Evolutionary conservation across 768 basidiomycete genomes (phyloP).

Genomic region (Hemileccinum rubropunctum): DNA sequence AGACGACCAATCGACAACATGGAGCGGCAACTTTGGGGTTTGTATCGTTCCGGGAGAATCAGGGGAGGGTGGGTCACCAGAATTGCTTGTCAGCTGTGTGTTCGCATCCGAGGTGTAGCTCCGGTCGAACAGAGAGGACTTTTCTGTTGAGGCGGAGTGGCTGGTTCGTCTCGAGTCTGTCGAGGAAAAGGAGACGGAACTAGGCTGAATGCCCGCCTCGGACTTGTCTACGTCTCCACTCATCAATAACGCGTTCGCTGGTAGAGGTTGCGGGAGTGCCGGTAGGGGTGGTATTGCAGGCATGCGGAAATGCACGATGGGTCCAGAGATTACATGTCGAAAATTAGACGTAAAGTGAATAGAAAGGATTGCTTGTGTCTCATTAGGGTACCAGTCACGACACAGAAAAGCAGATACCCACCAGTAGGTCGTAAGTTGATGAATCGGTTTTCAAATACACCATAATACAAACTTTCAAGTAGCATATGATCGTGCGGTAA

Average conservation of each 20-base stretch:
- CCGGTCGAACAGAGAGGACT: constrained; percentile 30
- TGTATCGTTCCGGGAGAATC: constrained; percentile 7
- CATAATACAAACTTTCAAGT: constrained; percentile 62
- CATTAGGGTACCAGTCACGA: constrained; percentile 4
- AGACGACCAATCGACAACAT: constrained; percentile 46
- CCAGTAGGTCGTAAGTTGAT: constrained; percentile 71
- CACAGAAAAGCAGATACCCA: constrained; percentile 27
- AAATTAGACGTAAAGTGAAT: constrained; percentile 72
- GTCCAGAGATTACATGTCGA: constrained; percentile 58
- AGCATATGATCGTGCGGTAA: constrained; percentile 65
- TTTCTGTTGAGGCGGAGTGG: constrained; percentile 32
- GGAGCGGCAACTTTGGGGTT: constrained; percentile 30
- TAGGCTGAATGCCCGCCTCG: constrained; percentile 33
- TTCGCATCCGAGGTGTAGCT: constrained; percentile 24
- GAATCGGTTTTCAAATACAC: constrained; percentile 69
- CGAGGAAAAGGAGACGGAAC: constrained; percentile 54
- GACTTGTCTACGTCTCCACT: constrained; percentile 26
- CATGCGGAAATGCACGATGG: constrained; percentile 63
- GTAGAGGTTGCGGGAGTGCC: constrained; percentile 36
- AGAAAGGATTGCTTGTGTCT: constrained; percentile 55
- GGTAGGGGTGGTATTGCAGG: constrained; percentile 66
- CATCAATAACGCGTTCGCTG: constrained; percentile 23
- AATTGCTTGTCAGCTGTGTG: constrained; percentile 21
- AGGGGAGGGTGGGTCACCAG: constrained; percentile 22
- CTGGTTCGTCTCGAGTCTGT: constrained; percentile 36